phyloP scores from a whole-genome alignment of 2,329 filamentous ascomycete genomes.

The Penicillium sp. region DNA sequence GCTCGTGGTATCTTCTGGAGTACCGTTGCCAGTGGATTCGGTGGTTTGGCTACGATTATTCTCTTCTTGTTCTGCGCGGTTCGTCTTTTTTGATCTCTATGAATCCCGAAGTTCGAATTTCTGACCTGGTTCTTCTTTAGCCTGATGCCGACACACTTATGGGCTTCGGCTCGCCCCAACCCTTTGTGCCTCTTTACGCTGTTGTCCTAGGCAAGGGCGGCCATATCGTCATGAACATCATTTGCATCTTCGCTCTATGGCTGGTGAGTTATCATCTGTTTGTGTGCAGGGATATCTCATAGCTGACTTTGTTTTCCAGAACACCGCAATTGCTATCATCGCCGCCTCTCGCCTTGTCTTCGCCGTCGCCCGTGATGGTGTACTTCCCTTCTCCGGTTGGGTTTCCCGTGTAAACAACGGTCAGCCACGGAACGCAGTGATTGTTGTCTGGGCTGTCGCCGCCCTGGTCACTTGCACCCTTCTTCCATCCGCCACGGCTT shows the following conservation, averaged over 20 bases:
- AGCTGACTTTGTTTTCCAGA: slow-evolving; percentile 34
- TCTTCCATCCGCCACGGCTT: slow-evolving; percentile 55
- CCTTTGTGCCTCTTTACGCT: slow-evolving; percentile 60
- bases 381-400: slow-evolving; percentile 60
- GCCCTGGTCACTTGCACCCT: slow-evolving; percentile 60
- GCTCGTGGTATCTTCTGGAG: slow-evolving; percentile 62
- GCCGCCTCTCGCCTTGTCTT: slow-evolving; percentile 63
- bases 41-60: slow-evolving; percentile 57
- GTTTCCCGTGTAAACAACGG: slow-evolving; percentile 57
- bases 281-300: background rate
- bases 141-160: slow-evolving; percentile 56
- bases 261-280: slow-evolving; percentile 15
- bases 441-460: slow-evolving; percentile 58
- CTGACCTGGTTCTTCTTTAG: slow-evolving; percentile 29
- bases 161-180: slow-evolving; percentile 56
- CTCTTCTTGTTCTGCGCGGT: slow-evolving; percentile 59
- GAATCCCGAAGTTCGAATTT: background rate
- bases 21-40: slow-evolving; percentile 57
- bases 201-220: slow-evolving; percentile 56
- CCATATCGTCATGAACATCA: slow-evolving; percentile 62
- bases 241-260: slow-evolving; percentile 40
- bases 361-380: slow-evolving; percentile 61
- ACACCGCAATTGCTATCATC: slow-evolving; percentile 60
- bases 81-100: background rate
- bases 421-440: slow-evolving; percentile 60